A percentile compares a stretch with the other conserved stretches of the same genome.
phyloP scores from a whole-genome alignment of 169 alveolate species.

The Eimeria maxima region DNA sequence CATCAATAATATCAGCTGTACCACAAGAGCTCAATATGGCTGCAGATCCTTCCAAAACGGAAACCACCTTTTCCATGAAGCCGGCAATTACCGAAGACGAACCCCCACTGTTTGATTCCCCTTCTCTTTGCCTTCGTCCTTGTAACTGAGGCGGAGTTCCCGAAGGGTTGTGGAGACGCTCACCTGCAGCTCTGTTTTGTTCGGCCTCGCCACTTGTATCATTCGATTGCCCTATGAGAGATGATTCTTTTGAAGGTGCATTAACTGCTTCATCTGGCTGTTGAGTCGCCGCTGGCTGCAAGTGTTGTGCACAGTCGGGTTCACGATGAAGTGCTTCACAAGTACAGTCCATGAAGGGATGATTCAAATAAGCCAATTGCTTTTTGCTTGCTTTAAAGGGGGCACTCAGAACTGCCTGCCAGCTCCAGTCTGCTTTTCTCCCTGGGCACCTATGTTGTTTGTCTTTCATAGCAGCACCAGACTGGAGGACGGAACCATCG shows the following conservation, averaged over 20 bases:
- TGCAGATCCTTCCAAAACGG: background rate
- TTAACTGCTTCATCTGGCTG: background rate
- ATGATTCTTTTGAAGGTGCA: background rate
- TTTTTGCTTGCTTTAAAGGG: background rate
- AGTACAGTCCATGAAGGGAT: background rate
- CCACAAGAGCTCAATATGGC: slow-evolving; percentile 18
- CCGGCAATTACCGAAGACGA: background rate
- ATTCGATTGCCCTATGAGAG: background rate
- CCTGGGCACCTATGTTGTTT: background rate
- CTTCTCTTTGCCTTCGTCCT: background rate
- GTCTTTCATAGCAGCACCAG: background rate
- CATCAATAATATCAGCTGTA: background rate
- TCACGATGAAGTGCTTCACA: background rate
- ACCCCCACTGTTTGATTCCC: background rate
- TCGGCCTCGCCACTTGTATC: background rate
- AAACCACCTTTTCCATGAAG: background rate
- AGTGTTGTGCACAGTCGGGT: background rate
- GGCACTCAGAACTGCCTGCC: background rate
- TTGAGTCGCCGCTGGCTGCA: background rate
- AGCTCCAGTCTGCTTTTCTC: too few relatives aligned
- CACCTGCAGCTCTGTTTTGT: background rate
- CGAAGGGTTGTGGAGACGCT: background rate
- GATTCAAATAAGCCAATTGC: background rate
- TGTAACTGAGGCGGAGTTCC: background rate
- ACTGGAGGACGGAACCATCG: background rate